These are phyloP conservation scores for Lippia alba DNA, from an alignment of 305 asterid species.

Conservation along the genomic window DNA sequence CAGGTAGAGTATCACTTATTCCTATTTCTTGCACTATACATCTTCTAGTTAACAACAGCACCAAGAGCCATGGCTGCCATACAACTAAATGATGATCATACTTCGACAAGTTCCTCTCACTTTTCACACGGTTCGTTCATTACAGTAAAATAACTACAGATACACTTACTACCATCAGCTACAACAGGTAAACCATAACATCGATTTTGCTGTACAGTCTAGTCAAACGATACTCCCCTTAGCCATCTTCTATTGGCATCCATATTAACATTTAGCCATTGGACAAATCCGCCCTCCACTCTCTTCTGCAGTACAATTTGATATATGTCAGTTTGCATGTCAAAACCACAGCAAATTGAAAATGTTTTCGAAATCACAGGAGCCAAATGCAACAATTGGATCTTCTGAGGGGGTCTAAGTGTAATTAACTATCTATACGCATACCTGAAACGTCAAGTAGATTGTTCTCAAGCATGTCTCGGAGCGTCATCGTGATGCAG, in stretches of 20 bases:
- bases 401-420: no score
- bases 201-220: constrained; percentile 35
- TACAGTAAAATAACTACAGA: constrained; percentile 30
- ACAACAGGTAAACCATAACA: constrained; percentile 34
- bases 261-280: constrained; percentile 23
- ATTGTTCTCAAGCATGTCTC: constrained; percentile 62
- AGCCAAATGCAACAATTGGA: no score
- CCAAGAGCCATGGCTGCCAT: constrained; percentile 19
- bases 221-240: constrained; percentile 23
- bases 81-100: constrained; percentile 25
- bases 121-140: constrained; percentile 36
- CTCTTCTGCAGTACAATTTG: constrained; percentile 34
- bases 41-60: constrained; percentile 35
- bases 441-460: constrained; percentile 21
- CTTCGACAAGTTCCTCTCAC: constrained; percentile 17
- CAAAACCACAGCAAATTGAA: neutral
- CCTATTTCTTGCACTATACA: constrained; percentile 25
- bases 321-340: constrained; percentile 8
- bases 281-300: constrained; percentile 5
- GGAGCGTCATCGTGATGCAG: constrained; percentile 67
- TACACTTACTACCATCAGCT: constrained; percentile 39
- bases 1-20: constrained; percentile 5
- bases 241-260: constrained; percentile 27
- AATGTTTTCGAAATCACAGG: no score
- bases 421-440: no score